Base-by-base conservation (phyloP, 352 stramenopile genomes). In the Phytophthora tentaculata region DNA sequence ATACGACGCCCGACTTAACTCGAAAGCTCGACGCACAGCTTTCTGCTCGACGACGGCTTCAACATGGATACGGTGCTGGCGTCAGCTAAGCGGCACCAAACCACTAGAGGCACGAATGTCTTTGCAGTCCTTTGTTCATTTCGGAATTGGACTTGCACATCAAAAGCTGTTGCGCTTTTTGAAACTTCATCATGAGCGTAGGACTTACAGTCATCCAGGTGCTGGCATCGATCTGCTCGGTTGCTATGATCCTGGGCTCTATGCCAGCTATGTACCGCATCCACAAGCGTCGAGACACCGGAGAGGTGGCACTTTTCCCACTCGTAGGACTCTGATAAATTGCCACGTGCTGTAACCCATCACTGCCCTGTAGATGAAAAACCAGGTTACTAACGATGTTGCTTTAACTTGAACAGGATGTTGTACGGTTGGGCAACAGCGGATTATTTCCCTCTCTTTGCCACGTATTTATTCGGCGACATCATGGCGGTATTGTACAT, bases 261-360 rank as follows among this genome's bases (percentile, higher is more conserved):
- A 50, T 64, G 48, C 74, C 71, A 22, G 71, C 65, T 10, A 79
- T 82, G 35, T 70, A 76, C 52, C 61, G 61, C n/a, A 80, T 84
- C 65, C 62, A 79, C 67, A 76, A 79, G 55, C 57, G 61, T 2
- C 43, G 61, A 35, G 63, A 71, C 20, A 79, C 69, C 8, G 71
- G 71, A n/a, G 64, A 74, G 6, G 68, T 79, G 7, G 67, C 72
- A 37, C 54, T 82, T 43, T 73, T 82, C 37, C 74, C 74, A 0
- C 62, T 84, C 29, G 71, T 84, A 14, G 67, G 71, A 29, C 67
- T 84, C 22, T 78, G 62, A 56, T 79, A 14, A 79, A 73, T 39
- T 80, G 69, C 7, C 73, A 81, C 52, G 70, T 79, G 24, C 63
- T 78, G 72, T 80, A 71, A 61, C 19, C 17, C 49, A 60, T 54